Conservation (phyloP, 805 yeast genomes). For the Metschnikowia kofuensis region DNA sequence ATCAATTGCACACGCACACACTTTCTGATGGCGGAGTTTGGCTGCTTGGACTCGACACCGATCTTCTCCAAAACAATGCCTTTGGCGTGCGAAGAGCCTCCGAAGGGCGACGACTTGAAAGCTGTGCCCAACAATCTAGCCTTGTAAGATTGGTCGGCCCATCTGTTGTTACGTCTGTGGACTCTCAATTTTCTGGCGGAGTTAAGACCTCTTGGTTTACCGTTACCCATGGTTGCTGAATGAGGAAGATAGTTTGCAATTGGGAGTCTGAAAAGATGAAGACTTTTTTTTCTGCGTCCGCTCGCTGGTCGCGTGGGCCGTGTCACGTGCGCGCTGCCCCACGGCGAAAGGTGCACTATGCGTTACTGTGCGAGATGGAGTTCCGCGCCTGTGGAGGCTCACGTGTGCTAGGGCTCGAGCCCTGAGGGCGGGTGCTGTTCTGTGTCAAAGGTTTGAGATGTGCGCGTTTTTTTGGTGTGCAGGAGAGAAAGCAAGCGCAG, state of each 20-base stretch:
- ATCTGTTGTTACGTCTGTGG: conserved; percentile 99
- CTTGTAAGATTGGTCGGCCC: conserved; percentile 99
- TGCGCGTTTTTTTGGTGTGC: too few relatives aligned
- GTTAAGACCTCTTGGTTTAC: conserved; percentile 99
- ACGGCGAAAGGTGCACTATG: background rate
- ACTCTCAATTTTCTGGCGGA: conserved; percentile 99
- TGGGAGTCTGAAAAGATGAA: background rate
- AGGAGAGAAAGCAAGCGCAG: too few relatives aligned
- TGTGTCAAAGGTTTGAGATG: background rate
- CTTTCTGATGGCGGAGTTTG: conserved; percentile 99
- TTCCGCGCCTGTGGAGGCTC: background rate
- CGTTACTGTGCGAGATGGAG: background rate
- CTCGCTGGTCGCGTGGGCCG: conserved; percentile 4
- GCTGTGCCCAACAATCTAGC: conserved; percentile 99
- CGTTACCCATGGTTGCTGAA: conserved; percentile 85
- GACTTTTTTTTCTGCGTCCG: conserved; percentile 10
- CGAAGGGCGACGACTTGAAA: conserved; percentile 99
- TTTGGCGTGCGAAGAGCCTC: conserved; percentile 99
- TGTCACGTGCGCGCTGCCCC: conserved; percentile 1
- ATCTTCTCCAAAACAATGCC: conserved; percentile 99
- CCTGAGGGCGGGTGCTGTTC: too few relatives aligned
- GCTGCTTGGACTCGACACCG: conserved; percentile 99
- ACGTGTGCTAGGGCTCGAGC: conserved; percentile 13
- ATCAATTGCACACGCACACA: conserved; percentile 99
- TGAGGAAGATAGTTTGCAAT: conserved; percentile 12